Evolutionary conservation across 345 rosid species (phyloP), one percentile per base, ranked within the genome.

Genomic region (Linum lewisii): DNA sequence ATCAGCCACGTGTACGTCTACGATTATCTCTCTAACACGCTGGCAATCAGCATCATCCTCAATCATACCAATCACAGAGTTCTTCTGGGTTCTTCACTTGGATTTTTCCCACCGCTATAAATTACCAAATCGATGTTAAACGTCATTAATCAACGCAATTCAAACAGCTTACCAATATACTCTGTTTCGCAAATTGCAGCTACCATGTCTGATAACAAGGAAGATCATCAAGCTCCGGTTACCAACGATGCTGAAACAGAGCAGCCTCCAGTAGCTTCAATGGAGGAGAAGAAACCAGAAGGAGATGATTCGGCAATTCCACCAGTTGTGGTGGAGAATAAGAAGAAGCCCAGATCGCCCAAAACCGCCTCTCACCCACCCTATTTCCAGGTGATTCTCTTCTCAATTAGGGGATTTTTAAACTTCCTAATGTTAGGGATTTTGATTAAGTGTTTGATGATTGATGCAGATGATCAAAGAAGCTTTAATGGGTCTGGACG

Each of bases 341-440:
- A 75, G 57, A 82, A 76, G 63, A 82, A 79, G 68, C 76, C 66
- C 0, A 70, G 23, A 51, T 73, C 68, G 62, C 57, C 82, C 3
- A 88, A 77, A 77, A 19, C 81, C 6, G 69, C 75, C 13, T 37
- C 87, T 44, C 97, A 85, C 66, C 97, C 94, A 54, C 95, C 94
- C 16, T 87, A 90, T 38, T 83, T 87, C 51, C 81, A 87, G 87
- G 94, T 87, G 21, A 6, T 20, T 10, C 0, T 32, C 13, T n/a
- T 11, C n/a, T n/a, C n/a, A n/a, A n/a, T n/a, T n/a, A n/a, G 53
- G 11, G 23, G 15, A 15, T 23, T 24, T 22, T 21, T 0, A 7
- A 15, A 13, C 58, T 5, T 49, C 13, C 5, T 20, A 18, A 15
- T 24, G 8, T 21, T 26, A 21, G 11, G 8, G 2, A 29, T 15